Evolutionary conservation across 1,139 yeast genomes (phyloP).

Genomic region (Yamadazyma aaseri): DNA sequence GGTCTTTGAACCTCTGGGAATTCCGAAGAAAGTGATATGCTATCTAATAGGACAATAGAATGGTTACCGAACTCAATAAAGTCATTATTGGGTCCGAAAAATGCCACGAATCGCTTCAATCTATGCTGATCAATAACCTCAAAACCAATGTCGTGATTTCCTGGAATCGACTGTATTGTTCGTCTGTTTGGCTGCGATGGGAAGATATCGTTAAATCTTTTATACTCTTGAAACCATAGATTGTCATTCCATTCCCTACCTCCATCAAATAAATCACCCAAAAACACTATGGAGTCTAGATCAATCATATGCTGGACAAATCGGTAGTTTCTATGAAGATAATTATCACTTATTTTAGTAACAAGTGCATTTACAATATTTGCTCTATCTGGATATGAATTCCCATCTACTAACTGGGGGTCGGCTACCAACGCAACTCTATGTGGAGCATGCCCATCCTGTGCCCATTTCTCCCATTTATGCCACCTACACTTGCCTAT

Average conservation of each 20-base stretch:
- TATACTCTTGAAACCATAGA: conserved; percentile 71
- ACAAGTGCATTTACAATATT: conserved; percentile 44
- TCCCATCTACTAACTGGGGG: conserved; percentile 85
- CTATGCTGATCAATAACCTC: conserved; percentile 61
- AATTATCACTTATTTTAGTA: conserved; percentile 62
- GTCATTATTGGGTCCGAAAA: conserved; percentile 70
- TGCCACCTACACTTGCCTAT: conserved; percentile 61
- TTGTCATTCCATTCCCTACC: conserved; percentile 77
- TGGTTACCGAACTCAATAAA: conserved; percentile 67
- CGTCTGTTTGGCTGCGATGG: conserved; percentile 46
- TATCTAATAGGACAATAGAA: conserved; percentile 72
- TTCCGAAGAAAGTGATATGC: conserved; percentile 67
- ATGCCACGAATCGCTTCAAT: conserved; percentile 59
- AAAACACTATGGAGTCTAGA: conserved; percentile 75
- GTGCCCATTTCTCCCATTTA: conserved; percentile 58
- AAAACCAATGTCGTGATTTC: conserved; percentile 95
- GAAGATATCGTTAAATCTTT: conserved; percentile 66
- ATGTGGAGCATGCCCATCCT: conserved; percentile 39
- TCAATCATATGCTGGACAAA: conserved; percentile 56
- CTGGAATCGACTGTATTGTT: conserved; percentile 69
- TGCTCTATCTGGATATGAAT: conserved; percentile 65
- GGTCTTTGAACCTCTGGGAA: conserved; percentile 24
- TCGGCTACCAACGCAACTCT: conserved; percentile 80
- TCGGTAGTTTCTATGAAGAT: conserved; percentile 74
- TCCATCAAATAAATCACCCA: conserved; percentile 94